phyloP scores from a whole-genome alignment of 2,329 filamentous ascomycete genomes.

The Periconia macrospinosa region DNA sequence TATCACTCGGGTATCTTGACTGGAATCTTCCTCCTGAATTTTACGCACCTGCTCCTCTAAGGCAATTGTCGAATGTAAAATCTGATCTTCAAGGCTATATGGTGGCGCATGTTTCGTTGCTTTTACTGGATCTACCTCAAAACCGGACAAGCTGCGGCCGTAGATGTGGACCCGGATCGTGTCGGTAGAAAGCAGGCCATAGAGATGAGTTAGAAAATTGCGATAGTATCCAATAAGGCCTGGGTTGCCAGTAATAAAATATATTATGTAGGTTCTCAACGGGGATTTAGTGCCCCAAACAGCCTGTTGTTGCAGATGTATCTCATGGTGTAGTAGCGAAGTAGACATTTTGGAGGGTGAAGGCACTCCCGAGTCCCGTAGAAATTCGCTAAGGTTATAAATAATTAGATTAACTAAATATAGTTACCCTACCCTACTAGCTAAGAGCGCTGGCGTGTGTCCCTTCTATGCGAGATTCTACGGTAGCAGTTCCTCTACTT shows the following conservation, averaged over 20 bases:
- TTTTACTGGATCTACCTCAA: constrained; percentile 36
- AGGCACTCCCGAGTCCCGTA: too few species aligned
- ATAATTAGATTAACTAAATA: too few species aligned
- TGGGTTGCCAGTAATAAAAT: constrained; percentile 76
- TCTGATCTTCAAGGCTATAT: constrained; percentile 54
- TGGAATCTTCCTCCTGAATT: constrained; percentile 15
- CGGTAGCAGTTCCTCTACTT: too few species aligned
- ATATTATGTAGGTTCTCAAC: constrained; percentile 57
- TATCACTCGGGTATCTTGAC: constrained; percentile 34
- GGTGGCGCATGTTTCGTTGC: constrained; percentile 32
- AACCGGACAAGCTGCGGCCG: constrained; percentile 47
- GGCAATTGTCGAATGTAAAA: constrained; percentile 49
- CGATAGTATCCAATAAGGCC: constrained; percentile 74
- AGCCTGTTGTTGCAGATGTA: constrained; percentile 26
- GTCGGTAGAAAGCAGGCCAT: constrained; percentile 50
- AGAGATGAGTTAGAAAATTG: constrained; percentile 64
- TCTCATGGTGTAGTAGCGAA: not conserved
- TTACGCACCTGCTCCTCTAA: constrained; percentile 45
- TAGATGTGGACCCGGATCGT: constrained; percentile 31
- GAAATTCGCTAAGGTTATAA: too few species aligned
- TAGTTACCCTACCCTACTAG: too few species aligned
- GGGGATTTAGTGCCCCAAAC: constrained; percentile 12
- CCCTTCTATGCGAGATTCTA: too few species aligned
- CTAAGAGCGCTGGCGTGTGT: too few species aligned
- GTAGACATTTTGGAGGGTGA: not conserved